Evolutionary conservation across 2,329 filamentous ascomycete species (phyloP).

Genomic region (Monilinia laxa): DNA sequence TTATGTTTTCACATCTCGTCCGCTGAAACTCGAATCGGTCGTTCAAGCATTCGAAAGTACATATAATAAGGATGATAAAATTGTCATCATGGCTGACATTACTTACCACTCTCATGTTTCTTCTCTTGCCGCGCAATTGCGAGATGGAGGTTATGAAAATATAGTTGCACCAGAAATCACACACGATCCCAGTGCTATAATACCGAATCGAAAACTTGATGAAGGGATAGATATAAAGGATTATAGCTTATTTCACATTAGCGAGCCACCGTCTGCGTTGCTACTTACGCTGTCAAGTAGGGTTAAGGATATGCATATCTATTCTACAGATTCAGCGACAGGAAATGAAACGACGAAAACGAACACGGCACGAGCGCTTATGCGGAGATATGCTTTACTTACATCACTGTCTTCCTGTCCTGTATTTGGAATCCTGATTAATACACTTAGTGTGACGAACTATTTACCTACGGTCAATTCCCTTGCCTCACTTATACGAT

Average conservation of each 20-base stretch:
- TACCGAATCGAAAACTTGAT: slow-evolving; percentile 73
- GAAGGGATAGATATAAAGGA: slow-evolving; percentile 43
- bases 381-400: slow-evolving; percentile 84
- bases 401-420: slow-evolving; percentile 76
- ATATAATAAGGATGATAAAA: slow-evolving; percentile 62
- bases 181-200: slow-evolving; percentile 72
- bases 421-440: slow-evolving; percentile 91
- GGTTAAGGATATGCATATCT: slow-evolving; percentile 75
- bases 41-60: slow-evolving; percentile 61
- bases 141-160: slow-evolving; percentile 64
- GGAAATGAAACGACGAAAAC: slow-evolving; percentile 38
- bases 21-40: slow-evolving; percentile 61
- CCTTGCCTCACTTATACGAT: slow-evolving; percentile 69
- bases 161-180: slow-evolving; percentile 70
- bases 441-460: slow-evolving; percentile 88
- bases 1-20: slow-evolving; percentile 80
- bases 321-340: slow-evolving; percentile 52
- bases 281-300: slow-evolving; percentile 85
- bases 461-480: slow-evolving; percentile 79
- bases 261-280: slow-evolving; percentile 75
- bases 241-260: slow-evolving; percentile 80
- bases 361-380: slow-evolving; percentile 58
- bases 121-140: slow-evolving; percentile 55
- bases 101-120: slow-evolving; percentile 77
- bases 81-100: slow-evolving; percentile 86